Percentiles rank a stretch among this genome's conserved stretches.
phyloP scores from a whole-genome alignment of 2,329 filamentous ascomycete genomes.

The Chaetomiaceae sp. region DNA sequence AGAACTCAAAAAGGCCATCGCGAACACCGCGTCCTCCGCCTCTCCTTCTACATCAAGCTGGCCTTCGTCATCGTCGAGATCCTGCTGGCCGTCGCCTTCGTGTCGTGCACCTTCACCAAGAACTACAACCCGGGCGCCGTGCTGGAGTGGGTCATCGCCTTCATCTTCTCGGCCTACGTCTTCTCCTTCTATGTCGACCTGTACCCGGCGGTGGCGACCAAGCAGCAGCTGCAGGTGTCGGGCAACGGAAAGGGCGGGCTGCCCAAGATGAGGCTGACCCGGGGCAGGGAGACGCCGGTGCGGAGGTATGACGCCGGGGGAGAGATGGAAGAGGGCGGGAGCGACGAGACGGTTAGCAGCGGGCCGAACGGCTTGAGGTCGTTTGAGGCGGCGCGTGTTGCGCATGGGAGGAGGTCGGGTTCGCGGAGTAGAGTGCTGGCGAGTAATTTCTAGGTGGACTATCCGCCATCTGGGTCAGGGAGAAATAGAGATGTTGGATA shows the following conservation, averaged over 20 bases:
- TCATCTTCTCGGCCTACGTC: conserved; percentile 85
- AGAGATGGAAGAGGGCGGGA: conserved; percentile 20
- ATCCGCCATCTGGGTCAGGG: not conserved
- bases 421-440: conserved; percentile 7
- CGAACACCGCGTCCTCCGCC: conserved; percentile 65
- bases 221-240: conserved; percentile 10
- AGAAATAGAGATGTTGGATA: not conserved
- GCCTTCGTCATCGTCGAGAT: conserved; percentile 78
- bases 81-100: conserved; percentile 69
- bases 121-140: conserved; percentile 66
- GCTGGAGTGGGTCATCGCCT: conserved; percentile 73
- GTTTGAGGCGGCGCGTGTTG: not conserved
- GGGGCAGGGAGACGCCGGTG: not conserved
- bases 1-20: conserved; percentile 59
- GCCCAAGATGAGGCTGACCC: not conserved
- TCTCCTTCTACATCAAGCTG: conserved; percentile 86
- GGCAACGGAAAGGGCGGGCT: not conserved
- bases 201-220: conserved; percentile 66
- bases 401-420: not conserved
- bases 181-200: conserved; percentile 86
- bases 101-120: conserved; percentile 45
- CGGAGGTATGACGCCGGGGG: not conserved
- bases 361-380: not conserved
- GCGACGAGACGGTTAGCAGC: not conserved
- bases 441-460: conserved; percentile 10